A percentile compares a stretch with the other conserved stretches of the same genome.
Evolutionary conservation across 768 basidiomycete genomes (phyloP).

Genomic region (Roridomyces roridus): DNA sequence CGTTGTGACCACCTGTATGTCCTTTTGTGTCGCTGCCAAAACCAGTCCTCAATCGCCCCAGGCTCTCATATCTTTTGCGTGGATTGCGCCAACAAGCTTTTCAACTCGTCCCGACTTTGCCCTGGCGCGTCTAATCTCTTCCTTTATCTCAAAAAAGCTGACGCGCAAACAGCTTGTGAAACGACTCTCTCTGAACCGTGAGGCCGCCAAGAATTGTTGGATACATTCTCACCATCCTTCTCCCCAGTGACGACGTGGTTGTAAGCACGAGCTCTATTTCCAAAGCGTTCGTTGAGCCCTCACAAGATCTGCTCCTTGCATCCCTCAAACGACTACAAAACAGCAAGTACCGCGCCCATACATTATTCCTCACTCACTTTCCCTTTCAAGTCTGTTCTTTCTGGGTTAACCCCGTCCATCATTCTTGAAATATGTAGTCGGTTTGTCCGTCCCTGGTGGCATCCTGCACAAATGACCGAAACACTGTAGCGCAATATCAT

Average conservation of each 20-base stretch:
- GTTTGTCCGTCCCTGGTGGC: no score
- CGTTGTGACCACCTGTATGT: constrained; percentile 58
- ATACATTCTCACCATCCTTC: constrained; percentile 1
- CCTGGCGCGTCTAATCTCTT: constrained; percentile 59
- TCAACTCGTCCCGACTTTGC: constrained; percentile 78
- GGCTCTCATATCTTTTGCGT: constrained; percentile 91
- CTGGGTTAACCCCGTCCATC: constrained; percentile 75
- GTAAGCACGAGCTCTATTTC: constrained; percentile 40
- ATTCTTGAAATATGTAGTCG: constrained; percentile 86
- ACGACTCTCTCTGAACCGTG: constrained; percentile 82
- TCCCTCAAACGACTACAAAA: constrained; percentile 92
- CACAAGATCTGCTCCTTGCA: constrained; percentile 78
- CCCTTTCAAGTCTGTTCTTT: constrained; percentile 73
- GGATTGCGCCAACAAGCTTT: constrained; percentile 85
- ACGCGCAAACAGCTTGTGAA: constrained; percentile 70
- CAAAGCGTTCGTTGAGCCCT: constrained; percentile 3
- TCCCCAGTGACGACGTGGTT: constrained; percentile 65
- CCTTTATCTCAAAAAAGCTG: not conserved
- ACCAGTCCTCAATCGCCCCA: constrained; percentile 33
- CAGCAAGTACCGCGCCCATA: constrained; percentile 58
- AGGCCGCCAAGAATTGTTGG: constrained; percentile 24
- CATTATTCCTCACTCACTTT: constrained; percentile 19
- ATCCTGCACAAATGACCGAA: no score
- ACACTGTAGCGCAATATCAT: constrained; percentile 71
- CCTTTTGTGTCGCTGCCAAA: not conserved